Evolutionary conservation across 2,329 filamentous ascomycete genomes (phyloP).

Genomic region (Fusarium temperatum): DNA sequence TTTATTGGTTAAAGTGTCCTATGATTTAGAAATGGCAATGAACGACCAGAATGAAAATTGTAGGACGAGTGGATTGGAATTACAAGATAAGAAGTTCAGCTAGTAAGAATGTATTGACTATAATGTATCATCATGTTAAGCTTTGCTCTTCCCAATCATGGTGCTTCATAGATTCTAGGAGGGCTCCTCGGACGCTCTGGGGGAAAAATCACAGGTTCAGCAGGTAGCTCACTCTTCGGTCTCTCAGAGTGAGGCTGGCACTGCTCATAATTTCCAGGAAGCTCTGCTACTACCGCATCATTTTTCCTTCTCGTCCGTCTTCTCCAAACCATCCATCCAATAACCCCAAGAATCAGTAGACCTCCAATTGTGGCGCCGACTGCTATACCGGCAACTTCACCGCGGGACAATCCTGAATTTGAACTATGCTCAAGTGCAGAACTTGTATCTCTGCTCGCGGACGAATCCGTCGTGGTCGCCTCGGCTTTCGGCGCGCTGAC

Average conservation of each 20-base stretch:
- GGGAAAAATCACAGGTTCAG: background rate
- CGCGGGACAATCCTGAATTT: background rate
- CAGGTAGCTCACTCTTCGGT: slow-evolving; percentile 4
- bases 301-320: background rate
- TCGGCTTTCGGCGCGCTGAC: background rate
- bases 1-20: background rate
- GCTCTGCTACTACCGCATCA: background rate
- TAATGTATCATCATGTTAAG: background rate
- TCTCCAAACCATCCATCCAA: background rate
- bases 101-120: background rate
- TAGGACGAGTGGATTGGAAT: background rate
- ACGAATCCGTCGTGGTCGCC: background rate
- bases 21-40: background rate
- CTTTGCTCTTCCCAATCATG: background rate
- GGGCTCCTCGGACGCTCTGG: background rate
- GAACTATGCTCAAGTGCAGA: background rate
- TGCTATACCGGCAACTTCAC: background rate
- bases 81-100: background rate
- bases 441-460: background rate
- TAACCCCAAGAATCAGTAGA: background rate
- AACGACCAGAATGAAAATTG: background rate
- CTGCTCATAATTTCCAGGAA: background rate
- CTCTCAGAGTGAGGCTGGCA: background rate
- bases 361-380: background rate
- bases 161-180: background rate